Base-by-base conservation (phyloP, 164 flowering plant genomes). In the Liriodendron chinense region DNA sequence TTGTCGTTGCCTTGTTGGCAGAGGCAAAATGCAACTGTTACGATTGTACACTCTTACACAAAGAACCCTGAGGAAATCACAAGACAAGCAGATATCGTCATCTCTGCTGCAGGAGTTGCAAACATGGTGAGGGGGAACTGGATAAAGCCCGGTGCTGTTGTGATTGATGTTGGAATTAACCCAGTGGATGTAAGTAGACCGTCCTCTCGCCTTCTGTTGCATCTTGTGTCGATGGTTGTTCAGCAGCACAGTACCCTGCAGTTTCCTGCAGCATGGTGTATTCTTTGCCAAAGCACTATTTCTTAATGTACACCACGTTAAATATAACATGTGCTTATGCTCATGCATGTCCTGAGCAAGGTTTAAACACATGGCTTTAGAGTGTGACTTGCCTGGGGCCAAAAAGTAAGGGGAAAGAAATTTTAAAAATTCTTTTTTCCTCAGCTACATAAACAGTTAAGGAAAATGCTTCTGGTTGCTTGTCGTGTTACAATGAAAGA, bases 101-200 rank as follows among this genome's bases (percentile, higher is more conserved):
- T 96, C 22, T 69, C 98, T 47, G 99, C 99, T 68, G 91, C 83
- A 13, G 98, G 99, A 67, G 84, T 90, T 75, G 82, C 99, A 70
- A 90, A 91, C 78, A 88, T 96, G 97, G 94, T 96, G 61, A 89
- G 85, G 47, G 96, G 98, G 25, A 90, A 87, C 84, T 96, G 99
- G 99, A 89, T 96, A 80, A 96, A 92, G 82, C 97, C 97, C 69
- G 98, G 98, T 70, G 93, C 97, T 18, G 96, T 92, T 22, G 80
- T 96, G 28, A 91, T 96, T 71, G 98, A 96, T 84, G 99, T 96
- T 77, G 99, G 99, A 47, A 94, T 94, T 21, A 94, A 94, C 80
- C 89, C 93, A 9, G 89, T 96, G 10, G 97, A 94, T 87, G 99
- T 94, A 63, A 79, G 86, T 49, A 68, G 72, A 10, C 13, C 65